These are phyloP conservation scores for Aspergillus intermedius DNA, from an alignment of 2,329 filamentous ascomycete genomes.

Conservation along the genomic window DNA sequence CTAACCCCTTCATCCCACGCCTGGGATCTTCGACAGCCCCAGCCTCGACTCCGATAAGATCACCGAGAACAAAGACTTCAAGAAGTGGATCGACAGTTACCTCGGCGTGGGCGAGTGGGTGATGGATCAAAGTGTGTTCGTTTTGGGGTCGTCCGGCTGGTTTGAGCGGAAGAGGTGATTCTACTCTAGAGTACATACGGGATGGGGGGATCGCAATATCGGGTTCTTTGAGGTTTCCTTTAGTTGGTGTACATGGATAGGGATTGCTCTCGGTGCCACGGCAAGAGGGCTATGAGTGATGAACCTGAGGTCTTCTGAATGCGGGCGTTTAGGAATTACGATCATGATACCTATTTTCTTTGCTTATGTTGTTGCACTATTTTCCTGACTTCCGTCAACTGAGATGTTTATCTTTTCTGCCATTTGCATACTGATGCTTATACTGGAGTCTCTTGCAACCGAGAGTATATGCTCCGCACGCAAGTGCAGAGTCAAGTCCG, in stretches of 20 bases:
- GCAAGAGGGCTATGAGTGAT: not conserved
- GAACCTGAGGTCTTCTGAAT: too few species aligned
- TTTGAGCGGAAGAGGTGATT: slow-evolving; percentile 80
- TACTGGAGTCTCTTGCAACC: not conserved
- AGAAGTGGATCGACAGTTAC: slow-evolving; percentile 88
- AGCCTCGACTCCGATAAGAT: slow-evolving; percentile 86
- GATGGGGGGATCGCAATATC: too few species aligned
- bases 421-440: not conserved
- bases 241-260: not conserved
- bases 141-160: slow-evolving; percentile 79
- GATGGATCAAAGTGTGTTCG: slow-evolving; percentile 93
- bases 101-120: slow-evolving; percentile 94
- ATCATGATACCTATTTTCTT: not conserved
- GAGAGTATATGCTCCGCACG: not conserved
- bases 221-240: not conserved
- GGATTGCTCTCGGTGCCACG: not conserved
- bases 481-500: not conserved
- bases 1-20: slow-evolving; percentile 26
- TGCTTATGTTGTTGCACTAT: not conserved
- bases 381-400: not conserved
- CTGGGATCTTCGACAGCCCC: slow-evolving; percentile 37
- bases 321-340: too few species aligned
- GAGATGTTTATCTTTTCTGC: not conserved
- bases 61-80: slow-evolving; percentile 73
- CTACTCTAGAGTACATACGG: too few species aligned